Conservation (phyloP, 345 rosid genomes). For the Linum usitatissimum region DNA sequence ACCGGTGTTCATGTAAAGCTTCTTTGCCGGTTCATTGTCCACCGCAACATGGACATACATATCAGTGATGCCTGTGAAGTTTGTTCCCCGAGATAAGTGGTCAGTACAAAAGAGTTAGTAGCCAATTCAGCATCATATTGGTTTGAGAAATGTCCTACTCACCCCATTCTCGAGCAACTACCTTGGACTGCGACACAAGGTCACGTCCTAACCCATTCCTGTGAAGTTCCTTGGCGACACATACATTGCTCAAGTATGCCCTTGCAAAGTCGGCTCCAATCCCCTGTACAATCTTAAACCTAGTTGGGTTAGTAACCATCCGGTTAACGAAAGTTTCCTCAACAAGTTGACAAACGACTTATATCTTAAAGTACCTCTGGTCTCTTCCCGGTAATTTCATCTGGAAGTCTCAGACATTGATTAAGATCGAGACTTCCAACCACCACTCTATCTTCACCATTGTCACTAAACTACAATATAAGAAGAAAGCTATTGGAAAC, state of each 20-base stretch:
- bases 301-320: neutral
- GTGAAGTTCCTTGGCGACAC: conserved; percentile 77
- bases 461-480: conserved; percentile 41
- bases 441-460: conserved; percentile 70
- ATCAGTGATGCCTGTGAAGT: conserved; percentile 64
- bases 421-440: conserved; percentile 87
- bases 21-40: conserved; percentile 73
- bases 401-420: conserved; percentile 72
- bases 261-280: conserved; percentile 55
- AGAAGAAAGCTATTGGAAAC: neutral
- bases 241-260: conserved; percentile 82
- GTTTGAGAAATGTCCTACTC: conserved; percentile 12
- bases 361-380: conserved; percentile 47
- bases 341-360: neutral
- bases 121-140: neutral
- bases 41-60: conserved; percentile 84
- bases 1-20: conserved; percentile 64
- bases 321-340: neutral
- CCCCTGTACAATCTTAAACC: conserved; percentile 28
- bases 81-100: no score
- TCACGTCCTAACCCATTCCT: conserved; percentile 62
- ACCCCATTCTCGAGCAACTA: conserved; percentile 77
- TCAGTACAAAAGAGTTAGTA: no score
- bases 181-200: conserved; percentile 42
- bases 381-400: conserved; percentile 72